Conservation (phyloP, 345 rosid species). For the Balakata baccata region DNA sequence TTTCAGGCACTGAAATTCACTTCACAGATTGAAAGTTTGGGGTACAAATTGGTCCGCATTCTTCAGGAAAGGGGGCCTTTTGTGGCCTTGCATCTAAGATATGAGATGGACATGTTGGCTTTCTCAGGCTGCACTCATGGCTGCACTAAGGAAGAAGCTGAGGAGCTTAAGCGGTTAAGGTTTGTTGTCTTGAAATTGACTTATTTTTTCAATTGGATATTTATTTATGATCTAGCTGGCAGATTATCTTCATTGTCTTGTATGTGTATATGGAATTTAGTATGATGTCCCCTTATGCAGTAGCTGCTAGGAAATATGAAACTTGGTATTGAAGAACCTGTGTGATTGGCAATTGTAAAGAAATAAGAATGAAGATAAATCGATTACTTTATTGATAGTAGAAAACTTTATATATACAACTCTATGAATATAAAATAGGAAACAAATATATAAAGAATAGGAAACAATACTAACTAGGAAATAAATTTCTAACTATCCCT, state of each 20-base stretch:
- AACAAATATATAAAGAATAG: too few species aligned
- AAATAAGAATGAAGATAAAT: too few species aligned
- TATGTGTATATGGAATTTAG: neutral
- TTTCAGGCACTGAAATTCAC: constrained; percentile 88
- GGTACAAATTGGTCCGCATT: constrained; percentile 62
- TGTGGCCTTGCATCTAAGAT: constrained; percentile 89
- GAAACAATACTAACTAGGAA: too few species aligned
- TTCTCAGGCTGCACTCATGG: constrained; percentile 98
- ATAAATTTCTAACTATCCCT: too few species aligned
- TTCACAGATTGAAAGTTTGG: constrained; percentile 82
- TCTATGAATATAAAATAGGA: too few species aligned
- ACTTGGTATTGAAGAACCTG: neutral
- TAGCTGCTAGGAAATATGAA: constrained; percentile 1
- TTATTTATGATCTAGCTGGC: neutral
- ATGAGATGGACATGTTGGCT: constrained; percentile 99
- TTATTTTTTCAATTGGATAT: neutral
- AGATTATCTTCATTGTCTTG: neutral
- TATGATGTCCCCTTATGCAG: neutral
- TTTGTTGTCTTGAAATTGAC: constrained; percentile 32
- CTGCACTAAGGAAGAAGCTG: constrained; percentile 83
- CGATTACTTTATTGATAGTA: too few species aligned
- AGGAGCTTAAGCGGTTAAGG: constrained; percentile 86
- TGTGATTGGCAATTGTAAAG: neutral
- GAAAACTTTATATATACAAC: too few species aligned
- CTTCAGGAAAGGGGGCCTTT: constrained; percentile 76